phyloP scores from a whole-genome alignment of 768 basidiomycete genomes.

The Mycena kentingensis region DNA sequence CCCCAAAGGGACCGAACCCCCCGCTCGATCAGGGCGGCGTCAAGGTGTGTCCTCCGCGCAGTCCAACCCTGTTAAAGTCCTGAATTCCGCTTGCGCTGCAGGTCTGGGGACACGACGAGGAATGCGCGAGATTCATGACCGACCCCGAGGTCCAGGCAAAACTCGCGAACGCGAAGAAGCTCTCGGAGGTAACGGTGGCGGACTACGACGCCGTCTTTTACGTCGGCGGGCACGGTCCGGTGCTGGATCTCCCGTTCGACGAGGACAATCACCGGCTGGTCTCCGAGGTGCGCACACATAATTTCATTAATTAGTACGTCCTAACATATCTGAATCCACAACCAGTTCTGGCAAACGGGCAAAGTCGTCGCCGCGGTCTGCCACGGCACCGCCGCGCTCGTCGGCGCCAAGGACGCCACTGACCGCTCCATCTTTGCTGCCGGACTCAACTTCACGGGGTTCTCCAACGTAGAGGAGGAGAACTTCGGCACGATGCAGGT shows the following conservation, averaged over 20 bases:
- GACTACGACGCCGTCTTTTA: constrained; percentile 78
- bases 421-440: constrained; percentile 68
- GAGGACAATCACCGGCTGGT: constrained; percentile 56
- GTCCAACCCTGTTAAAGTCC: background rate
- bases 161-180: constrained; percentile 56
- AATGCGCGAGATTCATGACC: constrained; percentile 55
- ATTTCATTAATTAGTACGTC: background rate
- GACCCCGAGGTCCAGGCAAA: constrained; percentile 56
- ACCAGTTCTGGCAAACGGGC: constrained; percentile 63
- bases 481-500: constrained; percentile 44
- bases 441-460: constrained; percentile 59
- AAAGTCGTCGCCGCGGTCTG: constrained; percentile 74
- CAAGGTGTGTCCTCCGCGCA: constrained; percentile 37
- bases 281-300: constrained; percentile 43
- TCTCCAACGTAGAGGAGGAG: constrained; percentile 72
- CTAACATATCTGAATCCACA: background rate
- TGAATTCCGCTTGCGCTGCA: constrained; percentile 21
- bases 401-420: constrained; percentile 50
- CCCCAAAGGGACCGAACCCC: constrained; percentile 64
- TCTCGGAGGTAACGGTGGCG: constrained; percentile 55
- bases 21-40: constrained; percentile 62
- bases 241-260: constrained; percentile 66
- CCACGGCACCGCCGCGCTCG: constrained; percentile 74
- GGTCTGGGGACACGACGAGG: constrained; percentile 54
- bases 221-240: constrained; percentile 79